Base-by-base conservation (phyloP, 805 yeast species). In the Myxozyma lipomycoides region DNA sequence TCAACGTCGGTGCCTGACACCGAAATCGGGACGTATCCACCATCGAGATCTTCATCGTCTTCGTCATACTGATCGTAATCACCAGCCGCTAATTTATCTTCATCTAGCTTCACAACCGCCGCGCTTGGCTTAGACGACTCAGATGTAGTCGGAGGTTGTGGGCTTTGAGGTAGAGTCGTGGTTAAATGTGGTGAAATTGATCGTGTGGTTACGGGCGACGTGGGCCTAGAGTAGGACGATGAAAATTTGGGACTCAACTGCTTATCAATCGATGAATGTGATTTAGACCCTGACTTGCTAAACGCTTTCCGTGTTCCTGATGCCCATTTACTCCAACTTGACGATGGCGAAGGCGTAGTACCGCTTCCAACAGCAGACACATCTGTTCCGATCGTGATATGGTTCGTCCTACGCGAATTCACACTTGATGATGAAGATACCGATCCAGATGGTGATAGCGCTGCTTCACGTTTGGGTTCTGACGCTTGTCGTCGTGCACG, bases 321-420 rank as follows among this genome's bases (percentile, higher is more conserved):
- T 3, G 59, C 59, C 59, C 59, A 55, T 23, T 48, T 30, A 3
- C 48, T 37, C 59, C 59, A 55, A 19, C 40, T 24, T n/a, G 51
- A 26, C 5, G 46, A 6, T 25, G 39, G 40, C 18, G 55, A 45
- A 4, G 56, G 44, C 23, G 51, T 54, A n/a, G n/a, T n/a, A n/a
- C n/a, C n/a, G n/a, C n/a, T n/a, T n/a, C n/a, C n/a, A n/a, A n/a
- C n/a, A n/a, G n/a, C n/a, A n/a, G n/a, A n/a, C n/a, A n/a, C 47
- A 34, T 49, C 52, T 48, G 32, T 12, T 7, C 43, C 43, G 32
- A 12, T 6, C n/a, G 34, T 40, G 32, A 40, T 40, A 6, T 40
- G 43, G 26, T 10, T 10, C n/a, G 40, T 18, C 15, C 40, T 7
- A 9, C 40, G 40, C 15, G 40, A 28, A 28, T 12, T 28, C 32